These are phyloP conservation scores for Penicillium oxalicum DNA, from an alignment of 2,329 filamentous ascomycete species.

Conservation along the genomic window DNA sequence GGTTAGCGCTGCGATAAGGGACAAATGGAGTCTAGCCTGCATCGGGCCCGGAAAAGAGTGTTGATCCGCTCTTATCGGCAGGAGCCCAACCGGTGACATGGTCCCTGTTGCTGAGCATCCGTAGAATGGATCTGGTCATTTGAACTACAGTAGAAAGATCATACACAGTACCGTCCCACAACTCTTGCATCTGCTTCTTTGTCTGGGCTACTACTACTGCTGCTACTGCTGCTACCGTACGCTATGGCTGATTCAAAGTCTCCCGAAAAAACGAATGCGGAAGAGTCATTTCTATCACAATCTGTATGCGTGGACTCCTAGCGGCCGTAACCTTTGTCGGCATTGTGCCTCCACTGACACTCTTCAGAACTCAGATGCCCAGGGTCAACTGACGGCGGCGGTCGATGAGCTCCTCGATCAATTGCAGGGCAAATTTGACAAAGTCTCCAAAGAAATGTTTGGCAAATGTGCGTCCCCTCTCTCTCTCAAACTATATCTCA, in stretches of 20 bases:
- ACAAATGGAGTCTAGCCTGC: constrained; percentile 10
- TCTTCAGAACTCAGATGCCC: constrained; percentile 25
- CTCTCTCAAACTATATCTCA: too few relatives aligned
- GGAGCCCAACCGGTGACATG: neutral
- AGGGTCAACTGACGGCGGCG: constrained; percentile 61
- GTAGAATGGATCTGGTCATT: neutral
- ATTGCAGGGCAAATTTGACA: constrained; percentile 76
- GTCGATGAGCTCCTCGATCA: constrained; percentile 84
- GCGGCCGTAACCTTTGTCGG: neutral
- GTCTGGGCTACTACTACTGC: neutral
- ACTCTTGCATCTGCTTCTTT: too few relatives aligned
- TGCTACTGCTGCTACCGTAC: neutral
- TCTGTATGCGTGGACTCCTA: constrained; percentile 11
- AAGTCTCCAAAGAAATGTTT: constrained; percentile 79
- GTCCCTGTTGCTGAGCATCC: neutral
- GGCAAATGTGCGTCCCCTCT: constrained; percentile 63
- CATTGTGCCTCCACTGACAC: constrained; percentile 1
- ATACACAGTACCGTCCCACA: too few relatives aligned
- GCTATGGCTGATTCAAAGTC: constrained; percentile 21
- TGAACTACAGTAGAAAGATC: too few relatives aligned
- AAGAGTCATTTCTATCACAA: constrained; percentile 21
- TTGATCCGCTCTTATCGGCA: constrained; percentile 27
- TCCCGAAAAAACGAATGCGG: constrained; percentile 15
- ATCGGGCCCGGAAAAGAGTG: constrained; percentile 9
- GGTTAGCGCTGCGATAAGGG: constrained; percentile 23